Evolutionary conservation across 1,139 yeast species (phyloP).

Genomic region (Saccharomyces hybrid): DNA sequence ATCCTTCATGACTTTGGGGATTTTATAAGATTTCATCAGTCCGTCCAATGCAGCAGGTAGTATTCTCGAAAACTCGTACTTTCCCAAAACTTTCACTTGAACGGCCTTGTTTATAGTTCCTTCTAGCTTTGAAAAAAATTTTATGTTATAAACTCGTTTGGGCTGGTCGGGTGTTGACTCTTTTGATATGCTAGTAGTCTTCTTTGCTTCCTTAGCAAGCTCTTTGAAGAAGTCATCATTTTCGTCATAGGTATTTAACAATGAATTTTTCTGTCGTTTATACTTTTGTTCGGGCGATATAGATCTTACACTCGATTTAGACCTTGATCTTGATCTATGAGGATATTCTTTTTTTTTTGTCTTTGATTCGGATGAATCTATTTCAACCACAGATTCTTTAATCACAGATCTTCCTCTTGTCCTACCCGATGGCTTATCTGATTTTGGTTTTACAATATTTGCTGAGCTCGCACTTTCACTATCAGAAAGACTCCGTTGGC

Average conservation of each 20-base stretch:
- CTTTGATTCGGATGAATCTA: neutral
- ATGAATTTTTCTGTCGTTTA: neutral
- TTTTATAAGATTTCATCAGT: slow-evolving; percentile 17
- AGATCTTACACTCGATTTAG: neutral
- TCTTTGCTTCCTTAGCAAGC: slow-evolving; percentile 19
- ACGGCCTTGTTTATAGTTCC: slow-evolving; percentile 23
- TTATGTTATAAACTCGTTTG: slow-evolving; percentile 22
- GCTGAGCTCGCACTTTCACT: neutral
- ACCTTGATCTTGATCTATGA: neutral
- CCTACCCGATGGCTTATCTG: neutral
- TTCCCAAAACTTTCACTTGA: slow-evolving; percentile 27
- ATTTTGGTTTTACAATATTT: neutral
- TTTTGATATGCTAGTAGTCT: slow-evolving; percentile 5
- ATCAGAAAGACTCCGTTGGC: neutral
- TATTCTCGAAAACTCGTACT: slow-evolving; percentile 21
- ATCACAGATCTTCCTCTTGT: neutral
- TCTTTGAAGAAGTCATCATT: slow-evolving; percentile 29
- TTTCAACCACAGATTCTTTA: neutral
- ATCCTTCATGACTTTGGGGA: slow-evolving; percentile 12
- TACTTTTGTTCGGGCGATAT: neutral
- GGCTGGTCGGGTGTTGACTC: slow-evolving; percentile 7
- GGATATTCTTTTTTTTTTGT: neutral
- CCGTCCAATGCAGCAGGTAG: slow-evolving; percentile 25
- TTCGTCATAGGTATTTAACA: slow-evolving; percentile 13
- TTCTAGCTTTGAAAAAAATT: slow-evolving; percentile 24